Conservation (phyloP, 805 yeast genomes). For the Candida cerambycidarum region DNA sequence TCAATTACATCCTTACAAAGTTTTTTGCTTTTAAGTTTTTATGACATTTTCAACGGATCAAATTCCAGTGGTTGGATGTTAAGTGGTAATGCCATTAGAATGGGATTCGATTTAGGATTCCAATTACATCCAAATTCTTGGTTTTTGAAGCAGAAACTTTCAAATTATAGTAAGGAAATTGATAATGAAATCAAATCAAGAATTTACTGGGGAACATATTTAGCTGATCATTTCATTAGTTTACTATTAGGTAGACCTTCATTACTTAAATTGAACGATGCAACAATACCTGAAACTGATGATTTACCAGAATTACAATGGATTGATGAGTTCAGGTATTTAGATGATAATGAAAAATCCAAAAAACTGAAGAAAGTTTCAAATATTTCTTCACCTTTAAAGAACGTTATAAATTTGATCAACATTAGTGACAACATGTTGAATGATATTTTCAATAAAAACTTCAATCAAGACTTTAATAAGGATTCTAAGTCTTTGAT, state of each 20-base stretch:
- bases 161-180: slow-evolving; percentile 42
- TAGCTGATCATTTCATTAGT: slow-evolving; percentile 64
- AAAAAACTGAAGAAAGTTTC: slow-evolving; percentile 22
- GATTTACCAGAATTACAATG: slow-evolving; percentile 61
- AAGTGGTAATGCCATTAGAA: slow-evolving; percentile 60
- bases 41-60: slow-evolving; percentile 60
- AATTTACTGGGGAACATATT: slow-evolving; percentile 65
- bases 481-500: slow-evolving; percentile 43
- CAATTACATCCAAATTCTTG: slow-evolving; percentile 62
- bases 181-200: slow-evolving; percentile 58
- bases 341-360: slow-evolving; percentile 19
- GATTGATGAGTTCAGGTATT: slow-evolving; percentile 57
- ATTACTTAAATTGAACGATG: slow-evolving; percentile 52
- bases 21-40: slow-evolving; percentile 55
- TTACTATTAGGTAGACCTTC: slow-evolving; percentile 60
- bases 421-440: slow-evolving; percentile 46
- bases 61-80: slow-evolving; percentile 64
- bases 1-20: slow-evolving; percentile 59
- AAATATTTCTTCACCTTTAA: slow-evolving; percentile 45
- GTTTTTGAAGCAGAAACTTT: slow-evolving; percentile 40
- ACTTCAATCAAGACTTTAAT: slow-evolving; percentile 29
- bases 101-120: slow-evolving; percentile 66
- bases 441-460: slow-evolving; percentile 44
- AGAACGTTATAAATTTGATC: slow-evolving; percentile 41
- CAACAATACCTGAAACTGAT: slow-evolving; percentile 59